These are phyloP conservation scores for Phlyctochytrium bullatum DNA, from an alignment of 192 early-diverging fungal genomes.

Conservation along the genomic window DNA sequence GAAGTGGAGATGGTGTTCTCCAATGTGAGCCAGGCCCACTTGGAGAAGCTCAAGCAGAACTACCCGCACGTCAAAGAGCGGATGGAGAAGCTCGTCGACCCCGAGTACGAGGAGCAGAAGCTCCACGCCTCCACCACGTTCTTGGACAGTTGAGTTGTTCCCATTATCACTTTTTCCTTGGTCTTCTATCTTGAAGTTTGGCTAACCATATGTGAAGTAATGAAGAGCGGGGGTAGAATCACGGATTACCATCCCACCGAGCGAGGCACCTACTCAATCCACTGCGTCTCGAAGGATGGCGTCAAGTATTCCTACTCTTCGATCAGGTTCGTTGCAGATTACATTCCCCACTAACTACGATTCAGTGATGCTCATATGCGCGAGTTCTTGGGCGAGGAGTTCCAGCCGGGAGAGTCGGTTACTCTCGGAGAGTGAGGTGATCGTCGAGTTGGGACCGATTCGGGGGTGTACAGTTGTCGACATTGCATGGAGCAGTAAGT, in stretches of 20 bases:
- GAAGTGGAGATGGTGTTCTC: neutral
- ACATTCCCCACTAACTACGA: neutral
- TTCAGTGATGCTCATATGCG: neutral
- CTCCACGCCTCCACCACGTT: neutral
- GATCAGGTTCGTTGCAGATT: neutral
- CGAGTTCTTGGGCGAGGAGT: neutral
- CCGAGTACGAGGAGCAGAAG: neutral
- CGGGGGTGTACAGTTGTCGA: no score
- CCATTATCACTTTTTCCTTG: neutral
- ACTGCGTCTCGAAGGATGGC: neutral
- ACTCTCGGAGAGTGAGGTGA: neutral
- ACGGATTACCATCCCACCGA: neutral
- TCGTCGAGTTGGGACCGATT: no score
- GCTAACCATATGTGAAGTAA: neutral
- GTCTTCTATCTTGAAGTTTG: neutral
- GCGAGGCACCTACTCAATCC: constrained; percentile 1
- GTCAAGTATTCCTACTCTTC: neutral
- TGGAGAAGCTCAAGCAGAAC: neutral
- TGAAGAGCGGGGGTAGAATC: constrained; percentile 2
- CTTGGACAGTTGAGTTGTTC: neutral
- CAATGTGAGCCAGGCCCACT: neutral
- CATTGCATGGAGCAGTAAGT: no score
- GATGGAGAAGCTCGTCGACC: neutral
- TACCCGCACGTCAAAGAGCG: neutral
- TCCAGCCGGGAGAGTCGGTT: neutral